Evolutionary conservation across 768 basidiomycete genomes (phyloP), one percentile per base, ranked within the genome.

Genomic region (Tulasnella sp.): DNA sequence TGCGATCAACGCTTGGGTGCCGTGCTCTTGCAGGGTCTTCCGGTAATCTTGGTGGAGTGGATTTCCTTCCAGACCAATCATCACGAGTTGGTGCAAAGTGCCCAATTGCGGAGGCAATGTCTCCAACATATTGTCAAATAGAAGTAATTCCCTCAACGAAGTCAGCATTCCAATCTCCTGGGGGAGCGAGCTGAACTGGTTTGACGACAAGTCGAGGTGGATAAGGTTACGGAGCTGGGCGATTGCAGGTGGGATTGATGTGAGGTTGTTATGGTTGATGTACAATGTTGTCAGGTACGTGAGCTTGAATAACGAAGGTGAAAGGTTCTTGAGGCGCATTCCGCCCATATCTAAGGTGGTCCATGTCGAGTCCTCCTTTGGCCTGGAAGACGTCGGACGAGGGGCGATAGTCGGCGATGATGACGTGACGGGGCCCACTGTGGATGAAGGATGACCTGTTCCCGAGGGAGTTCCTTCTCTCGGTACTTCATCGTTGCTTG

Each of bases 51-150:
- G 81, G 71, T 96, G 92, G 47, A 99, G 81, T 2, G 95, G 95
- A 76, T 99, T 99, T n/a, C 97, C 97, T 79, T 98, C 97, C 40
- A 99, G 86, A 22, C 97, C 97, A 34, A 99, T 82, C 12, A 93
- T 94, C 78, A 92, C 93, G 66, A 99, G 84, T 78, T 95, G 93
- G 77, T 96, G 92, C 40, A 99, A 80, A 71, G 87, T 93, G 35
- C 97, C 97, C 40, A 97, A 83, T 78, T 99, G 92, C 0, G 85
- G 82, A 1, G 97, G 97, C 22, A 99, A 84, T 2, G 88, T 90
- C 42, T 86, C 82, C n/a, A 99, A 81, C 76, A 90, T 87, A 80
- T 99, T 99, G 84, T 99, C 97, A 80, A 98, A 99, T 26, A 98
- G 82, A 77, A 93, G 92, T 40, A 99, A 83, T 79, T 99, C 96